A percentile compares a stretch with the other conserved stretches of the same genome.
Conservation (phyloP, 768 basidiomycete species). For the Rhizopogon sp. region DNA sequence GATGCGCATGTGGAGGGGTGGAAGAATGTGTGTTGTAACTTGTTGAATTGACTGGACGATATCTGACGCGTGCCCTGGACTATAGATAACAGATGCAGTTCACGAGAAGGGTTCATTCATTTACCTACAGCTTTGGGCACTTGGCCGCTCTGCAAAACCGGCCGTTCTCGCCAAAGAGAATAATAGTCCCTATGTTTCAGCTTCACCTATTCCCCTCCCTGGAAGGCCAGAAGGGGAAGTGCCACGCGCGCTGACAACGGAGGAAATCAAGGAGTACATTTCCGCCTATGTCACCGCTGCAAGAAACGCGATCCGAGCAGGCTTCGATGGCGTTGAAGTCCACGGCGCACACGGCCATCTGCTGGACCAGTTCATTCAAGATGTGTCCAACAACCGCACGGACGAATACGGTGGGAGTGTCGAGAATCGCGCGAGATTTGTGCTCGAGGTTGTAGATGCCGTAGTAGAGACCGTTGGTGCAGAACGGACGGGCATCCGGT, state of each 20-base stretch:
- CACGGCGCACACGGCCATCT: slow-evolving; percentile 42
- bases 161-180: slow-evolving; percentile 29
- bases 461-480: slow-evolving; percentile 48
- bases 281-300: slow-evolving; percentile 26
- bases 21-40: slow-evolving; percentile 33
- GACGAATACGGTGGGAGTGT: slow-evolving; percentile 69
- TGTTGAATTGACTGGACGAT: neutral
- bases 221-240: slow-evolving; percentile 4
- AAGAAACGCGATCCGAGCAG: slow-evolving; percentile 30
- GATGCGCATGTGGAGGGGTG: slow-evolving; percentile 49
- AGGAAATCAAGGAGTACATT: slow-evolving; percentile 31
- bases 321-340: slow-evolving; percentile 45
- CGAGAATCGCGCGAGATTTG: slow-evolving; percentile 54
- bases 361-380: slow-evolving; percentile 59
- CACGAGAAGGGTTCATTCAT: slow-evolving; percentile 48
- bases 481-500: slow-evolving; percentile 47
- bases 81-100: slow-evolving; percentile 52
- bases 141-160: slow-evolving; percentile 39
- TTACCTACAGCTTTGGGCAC: slow-evolving; percentile 47
- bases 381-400: slow-evolving; percentile 49
- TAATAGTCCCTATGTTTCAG: slow-evolving; percentile 27
- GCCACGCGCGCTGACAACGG: slow-evolving; percentile 14
- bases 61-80: neutral
- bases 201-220: slow-evolving; percentile 25
- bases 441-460: slow-evolving; percentile 48